Base-by-base conservation (phyloP, 2,329 filamentous ascomycete genomes). In the Thermothelomyces thermophilus region DNA sequence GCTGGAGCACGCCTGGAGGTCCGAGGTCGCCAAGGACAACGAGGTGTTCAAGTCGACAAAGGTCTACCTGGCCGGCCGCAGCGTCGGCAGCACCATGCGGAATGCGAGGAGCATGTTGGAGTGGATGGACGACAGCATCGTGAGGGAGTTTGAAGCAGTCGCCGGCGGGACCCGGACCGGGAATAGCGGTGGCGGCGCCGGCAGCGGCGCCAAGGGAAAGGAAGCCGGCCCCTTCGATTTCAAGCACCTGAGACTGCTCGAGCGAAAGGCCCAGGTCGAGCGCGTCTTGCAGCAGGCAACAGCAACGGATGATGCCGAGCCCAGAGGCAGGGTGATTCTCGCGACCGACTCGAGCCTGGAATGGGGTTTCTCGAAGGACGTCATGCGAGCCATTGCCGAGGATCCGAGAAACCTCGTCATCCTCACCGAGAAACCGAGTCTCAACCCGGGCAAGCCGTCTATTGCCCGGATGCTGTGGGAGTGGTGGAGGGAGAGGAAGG, bases 51-150 rank as follows among this genome's bases (percentile, higher is more conserved):
- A 73, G 48, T 68, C 72, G 1, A 71, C 79, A 0, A 80, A 77
- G 59, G 73, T 96, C 0, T 96, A 90, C 63, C 74, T 98, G 37
- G 91, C 90, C 0, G 90, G 90, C 34, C 84, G 84, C 52, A 95
- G 89, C 54, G 86, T 88, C 56, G 84, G 87, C 51, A 90, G 89
- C 55, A 95, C 90, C 0, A 87, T 97, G 76, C 80, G 89, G 46
- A 88, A 96, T 58, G 87, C 91, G 22, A 80, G 90, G 58, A 96
- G 91, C 66, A 95, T 98, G 87, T 74, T 98, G 28, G 93, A 98
- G 64, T 98, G 93, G 93, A 97, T 98, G 90, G 90, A 97, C 63
- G 90, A 96, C 62, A 85, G 83, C 51, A 94, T 98, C 52, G 86
- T 95, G 36, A 83, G 90, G 48, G 91, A 97, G 61, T 94, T 95